Conservation (phyloP, 176 grass and related monocot species). For the Oryza glaberrima region DNA sequence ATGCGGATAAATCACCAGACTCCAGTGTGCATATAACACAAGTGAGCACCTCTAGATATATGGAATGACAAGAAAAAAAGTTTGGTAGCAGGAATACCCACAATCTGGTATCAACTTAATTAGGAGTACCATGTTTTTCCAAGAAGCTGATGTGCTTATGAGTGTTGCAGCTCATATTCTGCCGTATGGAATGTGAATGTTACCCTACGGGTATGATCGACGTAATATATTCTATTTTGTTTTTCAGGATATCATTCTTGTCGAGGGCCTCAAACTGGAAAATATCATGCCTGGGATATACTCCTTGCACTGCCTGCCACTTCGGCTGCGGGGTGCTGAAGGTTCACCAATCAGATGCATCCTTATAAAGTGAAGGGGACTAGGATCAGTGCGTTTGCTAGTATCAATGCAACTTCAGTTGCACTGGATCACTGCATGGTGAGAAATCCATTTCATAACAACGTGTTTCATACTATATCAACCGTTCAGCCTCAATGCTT, state of each 20-base stretch:
- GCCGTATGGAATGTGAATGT: background rate
- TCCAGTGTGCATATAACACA: background rate
- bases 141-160: background rate
- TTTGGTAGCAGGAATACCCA: background rate
- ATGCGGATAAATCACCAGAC: background rate
- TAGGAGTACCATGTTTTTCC: background rate
- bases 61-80: background rate
- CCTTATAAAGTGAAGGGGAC: conserved; percentile 48
- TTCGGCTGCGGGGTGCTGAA: conserved; percentile 53
- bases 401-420: background rate
- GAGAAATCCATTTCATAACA: background rate
- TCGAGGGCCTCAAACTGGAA: conserved; percentile 56
- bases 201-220: background rate
- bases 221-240: background rate
- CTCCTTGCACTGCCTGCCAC: conserved; percentile 55
- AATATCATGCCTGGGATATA: conserved; percentile 49
- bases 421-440: background rate
- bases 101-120: background rate
- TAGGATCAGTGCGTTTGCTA: background rate
- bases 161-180: background rate
- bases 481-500: background rate
- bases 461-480: background rate
- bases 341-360: conserved; percentile 60
- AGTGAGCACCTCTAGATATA: background rate
- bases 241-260: conserved; percentile 57